Conservation (phyloP, 73 alveolate genomes). For the Paramecium tetraurelia region DNA sequence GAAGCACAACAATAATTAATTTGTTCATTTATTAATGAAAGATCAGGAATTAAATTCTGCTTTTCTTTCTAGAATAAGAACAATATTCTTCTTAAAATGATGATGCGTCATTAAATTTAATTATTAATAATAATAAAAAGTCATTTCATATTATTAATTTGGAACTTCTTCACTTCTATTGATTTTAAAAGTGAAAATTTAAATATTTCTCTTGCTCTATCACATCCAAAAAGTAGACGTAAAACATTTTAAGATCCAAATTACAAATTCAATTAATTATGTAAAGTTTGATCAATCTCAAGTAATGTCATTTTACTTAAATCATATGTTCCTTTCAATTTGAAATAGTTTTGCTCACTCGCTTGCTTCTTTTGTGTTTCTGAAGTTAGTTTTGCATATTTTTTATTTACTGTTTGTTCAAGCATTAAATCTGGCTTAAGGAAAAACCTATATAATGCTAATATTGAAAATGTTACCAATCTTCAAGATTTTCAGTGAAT, state of each 20-base stretch:
- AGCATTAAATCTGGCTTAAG: background rate
- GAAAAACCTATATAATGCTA: background rate
- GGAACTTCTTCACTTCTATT: background rate
- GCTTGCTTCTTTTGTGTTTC: background rate
- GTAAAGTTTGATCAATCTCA: slow-evolving; percentile 3
- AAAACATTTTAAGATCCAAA: background rate
- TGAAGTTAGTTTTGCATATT: background rate
- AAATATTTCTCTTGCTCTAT: slow-evolving; percentile 17
- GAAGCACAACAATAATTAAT: background rate
- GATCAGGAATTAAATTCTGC: background rate
- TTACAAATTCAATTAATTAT: background rate
- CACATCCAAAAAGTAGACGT: slow-evolving; percentile 29
- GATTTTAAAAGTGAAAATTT: background rate
- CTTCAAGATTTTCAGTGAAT: background rate
- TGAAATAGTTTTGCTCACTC: slow-evolving; percentile 9
- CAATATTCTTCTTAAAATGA: background rate
- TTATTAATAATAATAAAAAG: background rate
- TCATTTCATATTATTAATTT: background rate
- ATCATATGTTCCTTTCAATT: background rate
- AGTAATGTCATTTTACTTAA: background rate
- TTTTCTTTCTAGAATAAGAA: background rate
- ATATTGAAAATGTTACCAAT: background rate
- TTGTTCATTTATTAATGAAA: background rate
- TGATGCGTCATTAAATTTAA: background rate
- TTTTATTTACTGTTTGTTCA: background rate